Evolutionary conservation across 23 red algal genomes (phyloP).

Genomic region (Gracilaria vermiculophylla): DNA sequence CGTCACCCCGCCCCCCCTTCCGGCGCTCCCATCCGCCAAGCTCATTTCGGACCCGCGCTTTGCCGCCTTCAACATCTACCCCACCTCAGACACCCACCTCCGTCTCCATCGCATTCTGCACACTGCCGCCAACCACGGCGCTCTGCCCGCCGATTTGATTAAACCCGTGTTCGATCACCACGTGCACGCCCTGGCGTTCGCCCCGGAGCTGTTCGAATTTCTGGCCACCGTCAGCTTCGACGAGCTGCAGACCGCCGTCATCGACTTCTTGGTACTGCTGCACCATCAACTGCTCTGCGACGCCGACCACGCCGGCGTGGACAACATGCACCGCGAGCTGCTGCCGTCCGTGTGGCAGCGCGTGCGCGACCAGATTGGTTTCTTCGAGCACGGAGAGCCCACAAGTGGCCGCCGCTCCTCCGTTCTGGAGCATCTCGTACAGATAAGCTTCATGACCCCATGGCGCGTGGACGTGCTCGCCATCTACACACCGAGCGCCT

Average conservation of each 20-base stretch:
- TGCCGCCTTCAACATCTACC: constrained; percentile 47
- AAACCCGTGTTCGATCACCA: background rate
- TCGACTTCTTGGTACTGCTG: constrained; percentile 44
- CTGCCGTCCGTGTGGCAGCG: constrained; percentile 12
- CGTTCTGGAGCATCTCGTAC: constrained; percentile 49
- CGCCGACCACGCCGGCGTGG: background rate
- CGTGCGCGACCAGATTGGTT: background rate
- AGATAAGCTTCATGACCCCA: constrained; percentile 48
- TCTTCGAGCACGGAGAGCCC: constrained; percentile 36
- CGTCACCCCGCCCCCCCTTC: background rate
- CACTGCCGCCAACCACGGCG: background rate
- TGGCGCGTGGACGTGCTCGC: constrained; percentile 58
- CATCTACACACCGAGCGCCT: background rate
- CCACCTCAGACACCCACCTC: constrained; percentile 14
- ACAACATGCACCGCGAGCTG: constrained; percentile 16
- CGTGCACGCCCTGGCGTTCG: constrained; percentile 8
- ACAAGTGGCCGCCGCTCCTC: background rate
- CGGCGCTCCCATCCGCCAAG: background rate
- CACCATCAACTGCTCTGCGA: constrained; percentile 37
- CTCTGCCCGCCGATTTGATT: background rate
- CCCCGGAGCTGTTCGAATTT: constrained; percentile 38
- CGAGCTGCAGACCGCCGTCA: constrained; percentile 28
- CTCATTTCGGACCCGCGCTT: background rate
- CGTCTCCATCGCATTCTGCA: constrained; percentile 9
- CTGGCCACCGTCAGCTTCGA: constrained; percentile 19